A percentile compares a stretch with the other conserved stretches of the same genome.
phyloP scores from a whole-genome alignment of 1,284 basidiomycete species.

The Ustilago bromivora region DNA sequence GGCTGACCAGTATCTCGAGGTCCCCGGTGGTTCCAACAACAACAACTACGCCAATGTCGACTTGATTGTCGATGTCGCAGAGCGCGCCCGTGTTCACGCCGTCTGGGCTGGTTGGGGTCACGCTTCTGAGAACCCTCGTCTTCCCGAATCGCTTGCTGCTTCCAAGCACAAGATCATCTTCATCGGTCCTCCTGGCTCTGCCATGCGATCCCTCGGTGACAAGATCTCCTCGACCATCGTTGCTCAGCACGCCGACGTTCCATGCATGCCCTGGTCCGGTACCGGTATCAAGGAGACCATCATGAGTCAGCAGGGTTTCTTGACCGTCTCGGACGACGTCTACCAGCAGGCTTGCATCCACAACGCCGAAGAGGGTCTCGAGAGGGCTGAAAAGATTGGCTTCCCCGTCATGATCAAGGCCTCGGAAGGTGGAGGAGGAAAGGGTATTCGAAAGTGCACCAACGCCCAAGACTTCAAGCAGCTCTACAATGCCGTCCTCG shows the following conservation, averaged over 20 bases:
- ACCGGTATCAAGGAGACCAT: constrained; percentile 90
- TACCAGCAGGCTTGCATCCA: constrained; percentile 92
- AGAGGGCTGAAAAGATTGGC: constrained; percentile 87
- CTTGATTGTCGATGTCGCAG: constrained; percentile 97
- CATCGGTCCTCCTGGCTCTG: constrained; percentile 97
- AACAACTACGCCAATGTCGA: constrained; percentile 99
- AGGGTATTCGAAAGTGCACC: constrained; percentile 75
- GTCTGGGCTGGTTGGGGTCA: constrained; percentile 99
- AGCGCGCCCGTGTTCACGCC: constrained; percentile 95
- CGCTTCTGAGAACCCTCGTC: constrained; percentile 96
- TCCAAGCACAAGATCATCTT: constrained; percentile 97
- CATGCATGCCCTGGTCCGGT: constrained; percentile 99
- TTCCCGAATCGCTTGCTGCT: constrained; percentile 93
- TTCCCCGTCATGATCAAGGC: constrained; percentile 99
- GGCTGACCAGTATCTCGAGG: constrained; percentile 99
- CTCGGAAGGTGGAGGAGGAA: constrained; percentile 97
- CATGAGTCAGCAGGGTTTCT: constrained; percentile 87
- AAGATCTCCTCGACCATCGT: constrained; percentile 99
- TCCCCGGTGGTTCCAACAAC: constrained; percentile 97
- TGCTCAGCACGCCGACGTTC: constrained; percentile 95
- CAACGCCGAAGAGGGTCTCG: constrained; percentile 87
- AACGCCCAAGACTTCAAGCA: constrained; percentile 86
- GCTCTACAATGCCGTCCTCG: constrained; percentile 90
- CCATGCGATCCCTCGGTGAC: constrained; percentile 98
- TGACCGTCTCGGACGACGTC: constrained; percentile 91